phyloP scores from a whole-genome alignment of 225 moss, liverwort and hornwort species.

The Takakia lepidozioides region DNA sequence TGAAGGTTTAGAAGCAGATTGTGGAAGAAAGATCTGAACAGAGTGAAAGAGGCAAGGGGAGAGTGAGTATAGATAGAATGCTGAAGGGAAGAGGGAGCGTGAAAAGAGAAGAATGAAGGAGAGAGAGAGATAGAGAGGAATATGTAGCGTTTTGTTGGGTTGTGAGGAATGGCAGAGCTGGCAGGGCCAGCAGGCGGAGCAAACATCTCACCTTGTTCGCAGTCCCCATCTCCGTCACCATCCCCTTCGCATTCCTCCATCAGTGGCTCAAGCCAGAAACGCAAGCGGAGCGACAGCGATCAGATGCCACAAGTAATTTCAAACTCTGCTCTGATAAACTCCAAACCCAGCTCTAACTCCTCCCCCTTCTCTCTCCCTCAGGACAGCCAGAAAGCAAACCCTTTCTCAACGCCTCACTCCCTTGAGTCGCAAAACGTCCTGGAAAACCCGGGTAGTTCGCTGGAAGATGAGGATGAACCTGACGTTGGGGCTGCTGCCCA shows the following conservation, averaged over 20 bases:
- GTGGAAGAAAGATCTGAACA: too few relatives aligned
- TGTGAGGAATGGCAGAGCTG: constrained; percentile 11
- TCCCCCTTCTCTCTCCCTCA: neutral
- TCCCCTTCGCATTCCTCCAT: constrained; percentile 52
- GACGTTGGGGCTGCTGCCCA: constrained; percentile 14
- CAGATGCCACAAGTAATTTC: constrained; percentile 13
- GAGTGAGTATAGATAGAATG: too few relatives aligned
- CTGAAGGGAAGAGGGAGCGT: too few relatives aligned
- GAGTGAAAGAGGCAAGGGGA: too few relatives aligned
- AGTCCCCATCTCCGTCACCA: constrained; percentile 37
- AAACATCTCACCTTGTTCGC: constrained; percentile 40
- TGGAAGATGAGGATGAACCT: constrained; percentile 50
- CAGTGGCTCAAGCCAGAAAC: constrained; percentile 58
- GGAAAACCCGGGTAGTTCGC: constrained; percentile 42
- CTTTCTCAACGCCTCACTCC: constrained; percentile 40
- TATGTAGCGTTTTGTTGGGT: too few relatives aligned
- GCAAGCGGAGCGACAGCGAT: constrained; percentile 36
- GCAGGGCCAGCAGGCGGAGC: constrained; percentile 17
- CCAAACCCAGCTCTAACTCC: constrained; percentile 8
- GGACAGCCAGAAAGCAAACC: constrained; percentile 3
- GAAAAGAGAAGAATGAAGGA: too few relatives aligned
- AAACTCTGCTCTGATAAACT: constrained; percentile 10
- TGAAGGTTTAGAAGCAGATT: too few relatives aligned
- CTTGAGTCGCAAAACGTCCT: constrained; percentile 37
- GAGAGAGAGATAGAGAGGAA: too few relatives aligned